Base-by-base conservation (phyloP, 2,329 filamentous ascomycete species). In the Mollisiaceae sp. region DNA sequence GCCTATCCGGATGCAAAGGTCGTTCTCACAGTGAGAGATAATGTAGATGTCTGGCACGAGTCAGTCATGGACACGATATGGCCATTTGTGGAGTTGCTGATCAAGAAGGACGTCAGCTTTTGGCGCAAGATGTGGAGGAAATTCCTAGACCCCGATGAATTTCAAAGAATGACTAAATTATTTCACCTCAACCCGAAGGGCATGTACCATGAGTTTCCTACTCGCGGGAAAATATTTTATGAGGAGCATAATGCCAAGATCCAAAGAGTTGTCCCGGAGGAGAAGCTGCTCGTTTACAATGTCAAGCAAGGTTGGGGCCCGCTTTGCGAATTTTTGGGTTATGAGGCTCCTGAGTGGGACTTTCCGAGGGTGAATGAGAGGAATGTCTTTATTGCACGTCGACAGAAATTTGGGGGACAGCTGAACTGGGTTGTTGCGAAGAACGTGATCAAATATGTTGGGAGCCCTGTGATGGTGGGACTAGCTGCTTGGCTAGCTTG, bases 81-180 rank as follows among this genome's bases (percentile, higher is more conserved):
- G 63, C 60, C 59, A 15, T 62, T 59, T 89, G 86, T 87, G 85
- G 87, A 63, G 86, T 83, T 60, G 88, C 84, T 39, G 87, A 90
- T 75, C 83, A 82, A 59, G 8, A 86, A 89, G 77, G 82, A 83
- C 76, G 82, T 80, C 68, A 77, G 83, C 64, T 80, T 86, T 18
- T 83, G 84, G 50, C 79, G 82, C 75, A 81, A 82, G 71, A 86
- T 85, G 78, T 90, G 87, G 87, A 86, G 85, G 38, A 86, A 86
- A 12, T 80, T 84, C 75, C 86, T 89, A 80, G 89, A 89, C 88
- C 79, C 82, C 85, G 71, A 83, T 82, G 66, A 89, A 89, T 78
- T 90, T 43, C 27, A 15, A 22, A 52, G 55, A n/a, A 62, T 64
- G 56, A 65, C 47, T 14, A 39, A 65, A 27, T 27, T 65, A 9